A percentile compares a stretch with the other conserved stretches of the same genome.
These are phyloP conservation scores for Polychaeton citri DNA, from an alignment of 2,329 filamentous ascomycete genomes.

Conservation along the genomic window DNA sequence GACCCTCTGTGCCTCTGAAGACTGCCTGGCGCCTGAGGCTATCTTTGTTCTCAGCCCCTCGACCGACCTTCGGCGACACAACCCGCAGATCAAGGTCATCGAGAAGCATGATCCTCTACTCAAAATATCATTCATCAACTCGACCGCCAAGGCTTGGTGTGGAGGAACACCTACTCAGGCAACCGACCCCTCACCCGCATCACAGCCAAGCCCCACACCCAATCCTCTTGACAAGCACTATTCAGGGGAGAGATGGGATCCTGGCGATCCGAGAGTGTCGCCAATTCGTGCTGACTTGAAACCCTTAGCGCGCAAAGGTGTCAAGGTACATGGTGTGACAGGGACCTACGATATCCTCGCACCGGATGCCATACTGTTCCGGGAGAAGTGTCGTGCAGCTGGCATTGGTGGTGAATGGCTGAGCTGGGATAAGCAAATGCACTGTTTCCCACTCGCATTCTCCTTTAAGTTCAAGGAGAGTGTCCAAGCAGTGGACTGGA, in stretches of 20 bases:
- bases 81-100: constrained; percentile 29
- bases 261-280: constrained; percentile 33
- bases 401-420: constrained; percentile 42
- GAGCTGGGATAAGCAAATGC: constrained; percentile 48
- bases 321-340: constrained; percentile 40
- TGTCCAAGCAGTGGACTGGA: constrained; percentile 32
- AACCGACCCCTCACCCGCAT: not conserved
- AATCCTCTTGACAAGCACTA: not conserved
- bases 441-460: constrained; percentile 42
- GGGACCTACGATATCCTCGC: constrained; percentile 40
- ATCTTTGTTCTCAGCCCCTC: constrained; percentile 36
- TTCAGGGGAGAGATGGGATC: constrained; percentile 17
- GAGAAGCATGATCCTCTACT: constrained; percentile 35
- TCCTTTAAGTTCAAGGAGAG: constrained; percentile 37
- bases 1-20: constrained; percentile 17
- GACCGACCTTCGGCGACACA: constrained; percentile 34
- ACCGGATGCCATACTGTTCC: constrained; percentile 38
- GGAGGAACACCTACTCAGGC: constrained; percentile 9
- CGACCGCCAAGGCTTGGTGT: constrained; percentile 30
- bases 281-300: constrained; percentile 32
- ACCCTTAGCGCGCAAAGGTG: constrained; percentile 23
- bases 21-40: constrained; percentile 20
- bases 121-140: constrained; percentile 27
- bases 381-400: constrained; percentile 30
- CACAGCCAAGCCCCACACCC: not conserved